A percentile compares a stretch with the other conserved stretches of the same genome.
These are phyloP conservation scores for Spirogloea muscicola DNA, from an alignment of 139 green algal genomes.

Conservation along the genomic window DNA sequence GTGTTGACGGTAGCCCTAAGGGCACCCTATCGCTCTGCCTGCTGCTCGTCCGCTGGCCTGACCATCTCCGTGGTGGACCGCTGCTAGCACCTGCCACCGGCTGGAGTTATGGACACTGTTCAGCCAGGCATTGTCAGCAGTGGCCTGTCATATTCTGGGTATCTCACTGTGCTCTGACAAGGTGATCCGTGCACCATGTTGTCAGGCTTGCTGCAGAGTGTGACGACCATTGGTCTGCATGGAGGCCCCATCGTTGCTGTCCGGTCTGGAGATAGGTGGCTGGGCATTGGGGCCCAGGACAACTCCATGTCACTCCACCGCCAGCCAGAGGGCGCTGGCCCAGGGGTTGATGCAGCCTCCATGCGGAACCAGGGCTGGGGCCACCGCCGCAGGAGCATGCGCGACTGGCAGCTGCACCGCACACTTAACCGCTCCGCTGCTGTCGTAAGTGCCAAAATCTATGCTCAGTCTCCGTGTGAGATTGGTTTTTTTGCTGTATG, in stretches of 20 bases:
- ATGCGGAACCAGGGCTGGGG: background rate
- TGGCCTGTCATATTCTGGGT: background rate
- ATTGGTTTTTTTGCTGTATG: background rate
- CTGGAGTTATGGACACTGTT: too few species aligned
- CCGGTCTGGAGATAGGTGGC: background rate
- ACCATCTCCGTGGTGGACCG: too few species aligned
- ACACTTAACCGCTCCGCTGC: background rate
- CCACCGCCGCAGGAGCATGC: conserved; percentile 4
- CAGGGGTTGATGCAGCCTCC: background rate
- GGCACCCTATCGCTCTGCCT: too few species aligned
- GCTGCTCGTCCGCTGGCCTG: too few species aligned
- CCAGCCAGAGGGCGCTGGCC: background rate
- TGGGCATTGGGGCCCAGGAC: conserved; percentile 15
- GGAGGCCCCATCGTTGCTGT: conserved; percentile 12
- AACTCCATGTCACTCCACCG: conserved; percentile 36
- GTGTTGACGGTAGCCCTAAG: background rate
- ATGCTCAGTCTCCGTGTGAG: background rate
- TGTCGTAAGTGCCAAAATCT: background rate
- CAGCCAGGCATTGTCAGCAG: background rate
- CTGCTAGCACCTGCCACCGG: too few species aligned
- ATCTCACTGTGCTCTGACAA: too few species aligned
- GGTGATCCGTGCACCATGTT: too few species aligned
- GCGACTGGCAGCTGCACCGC: conserved; percentile 9
- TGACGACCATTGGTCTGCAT: conserved; percentile 15
- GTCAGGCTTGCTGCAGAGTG: conserved; percentile 16